Conservation (phyloP, 345 rosid species). For the Acer yangbiense region DNA sequence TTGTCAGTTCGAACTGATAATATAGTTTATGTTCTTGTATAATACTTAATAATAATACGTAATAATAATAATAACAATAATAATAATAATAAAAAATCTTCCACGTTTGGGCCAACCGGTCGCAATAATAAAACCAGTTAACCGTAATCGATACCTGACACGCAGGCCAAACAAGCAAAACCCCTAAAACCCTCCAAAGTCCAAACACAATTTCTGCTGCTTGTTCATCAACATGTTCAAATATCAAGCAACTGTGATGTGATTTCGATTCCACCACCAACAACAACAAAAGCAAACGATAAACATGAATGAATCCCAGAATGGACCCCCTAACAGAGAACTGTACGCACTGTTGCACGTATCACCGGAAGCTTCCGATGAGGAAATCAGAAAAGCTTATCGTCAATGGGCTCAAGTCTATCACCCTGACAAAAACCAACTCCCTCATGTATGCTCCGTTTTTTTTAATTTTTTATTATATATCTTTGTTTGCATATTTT, state of each 20-base stretch:
- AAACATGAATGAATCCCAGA: slow-evolving; percentile 21
- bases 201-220: neutral
- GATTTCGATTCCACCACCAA: neutral
- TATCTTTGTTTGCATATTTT: neutral
- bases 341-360: slow-evolving; percentile 86
- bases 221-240: neutral
- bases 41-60: no score
- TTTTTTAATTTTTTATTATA: neutral
- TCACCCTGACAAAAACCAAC: slow-evolving; percentile 93
- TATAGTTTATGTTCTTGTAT: no score
- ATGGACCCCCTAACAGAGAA: slow-evolving; percentile 61
- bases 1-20: no score
- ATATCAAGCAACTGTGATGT: neutral
- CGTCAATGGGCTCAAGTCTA: slow-evolving; percentile 98
- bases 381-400: slow-evolving; percentile 86
- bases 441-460: slow-evolving; percentile 49
- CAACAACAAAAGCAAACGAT: neutral
- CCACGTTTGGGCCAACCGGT: neutral
- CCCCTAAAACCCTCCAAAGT: neutral
- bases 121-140: neutral
- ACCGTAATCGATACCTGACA: neutral
- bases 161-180: neutral
- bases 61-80: no score
- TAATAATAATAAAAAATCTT: no score
- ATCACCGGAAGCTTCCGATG: slow-evolving; percentile 90